Base-by-base conservation (phyloP, 1,284 basidiomycete species). In the Ganoderma meredithae region DNA sequence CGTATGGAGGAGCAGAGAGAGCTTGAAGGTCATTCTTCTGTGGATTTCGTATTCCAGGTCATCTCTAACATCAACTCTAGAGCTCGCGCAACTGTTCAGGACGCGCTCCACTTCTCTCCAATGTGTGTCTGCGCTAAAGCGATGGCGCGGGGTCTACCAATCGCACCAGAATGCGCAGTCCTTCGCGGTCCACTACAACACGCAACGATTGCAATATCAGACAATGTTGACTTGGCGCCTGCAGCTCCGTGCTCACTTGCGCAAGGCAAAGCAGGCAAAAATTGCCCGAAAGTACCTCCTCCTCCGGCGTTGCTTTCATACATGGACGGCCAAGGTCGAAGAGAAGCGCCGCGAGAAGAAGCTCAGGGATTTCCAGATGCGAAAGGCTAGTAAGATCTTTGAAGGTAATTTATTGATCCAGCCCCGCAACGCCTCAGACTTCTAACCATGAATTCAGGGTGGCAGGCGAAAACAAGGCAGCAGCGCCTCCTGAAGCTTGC, bases 211-310 rank as follows among this genome's bases (percentile, higher is more conserved):
- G 40, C 81, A 81, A 25, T 86, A 83, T 72, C 84, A 82, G 70
- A 79, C 82, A 59, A 77, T 92, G 19, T 75, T 87, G 7, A 76
- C 75, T 19, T 94, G 92, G 92, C 86, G 90, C 13, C 73, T 89
- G 36, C 80, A 83, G 40, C 79, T 92, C 61, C 85, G 87, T 19
- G 79, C 82, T 22, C 85, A 83, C 64, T 71, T 88, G 47, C 86
- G 87, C 69, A 74, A 84, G 73, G 76, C 82, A 53, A 88, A 87
- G 72, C 84, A 90, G 70, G 92, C 90, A 5, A 86, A 85, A 73
- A 79, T 85, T 60, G 86, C 86, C 0, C 82, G 88, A 71, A 86
- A 83, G 67, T 87, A 83, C 68, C 85, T 93, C 68, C 69, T 85
- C 0, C 79, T 83, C 68, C 82, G 88, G 67, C 82, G 81, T 52